Evolutionary conservation across 345 rosid genomes (phyloP), one percentile per base, ranked within the genome.

Genomic region (Salix viminalis): DNA sequence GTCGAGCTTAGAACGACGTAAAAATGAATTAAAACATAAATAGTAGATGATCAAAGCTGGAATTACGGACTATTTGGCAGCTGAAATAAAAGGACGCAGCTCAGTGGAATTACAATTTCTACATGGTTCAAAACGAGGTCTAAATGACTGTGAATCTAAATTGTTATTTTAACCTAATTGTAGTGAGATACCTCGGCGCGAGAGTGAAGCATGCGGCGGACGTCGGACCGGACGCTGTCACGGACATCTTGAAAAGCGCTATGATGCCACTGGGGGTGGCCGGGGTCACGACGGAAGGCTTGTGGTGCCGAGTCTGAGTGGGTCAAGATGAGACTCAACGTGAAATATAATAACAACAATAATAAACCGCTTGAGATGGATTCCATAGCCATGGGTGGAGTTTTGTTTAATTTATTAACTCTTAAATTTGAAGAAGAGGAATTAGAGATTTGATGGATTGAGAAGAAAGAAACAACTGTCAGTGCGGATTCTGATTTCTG

Each of bases 201-300:
- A 32, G 99, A 82, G 81, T 96, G 98, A 48, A 96, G 97, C 93
- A 91, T 94, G 74, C 91, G 94, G 64, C 92, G 94, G 52, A 96
- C 93, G 56, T 92, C 97, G 73, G 97, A 92, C 86, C 97, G 92
- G 79, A 96, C 94, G 75, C 91, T 84, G 37, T 85, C 97, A 52
- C 88, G 70, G 81, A 94, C 98, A 69, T 96, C 99, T 78, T 88
- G 99, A 80, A 96, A 94, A 54, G 99, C 99, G 26, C 94, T 89
- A 82, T 96, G 99, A 86, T 96, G 99, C 99, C 99, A 94, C 72
- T 91, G 97, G 75, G 97, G 84, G 70, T 92, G 98, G 52, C 97
- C 97, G 2, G 99, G 96, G 50, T 92, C 98, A 75, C 97, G 82
- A 83, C 92, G 81, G 94, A 96, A 94, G 36, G 99, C 85, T 72